Evolutionary conservation across 164 flowering plant genomes (phyloP).

Genomic region (Brasenia schreberi): DNA sequence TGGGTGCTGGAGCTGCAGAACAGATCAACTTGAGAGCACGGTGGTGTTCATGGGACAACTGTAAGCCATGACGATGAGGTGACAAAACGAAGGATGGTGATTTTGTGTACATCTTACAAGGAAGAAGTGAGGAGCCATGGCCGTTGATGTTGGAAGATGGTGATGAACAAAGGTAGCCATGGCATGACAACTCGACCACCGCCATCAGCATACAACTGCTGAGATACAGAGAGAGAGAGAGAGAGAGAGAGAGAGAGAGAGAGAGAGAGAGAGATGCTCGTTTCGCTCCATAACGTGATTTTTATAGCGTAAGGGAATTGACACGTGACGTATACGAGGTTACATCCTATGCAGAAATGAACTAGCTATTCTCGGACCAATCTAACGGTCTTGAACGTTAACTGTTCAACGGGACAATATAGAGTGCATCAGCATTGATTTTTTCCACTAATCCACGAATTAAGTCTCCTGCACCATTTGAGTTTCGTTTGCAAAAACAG

Average conservation of each 20-base stretch:
- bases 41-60: not conserved
- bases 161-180: not conserved
- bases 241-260: not conserved
- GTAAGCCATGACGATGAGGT: not conserved
- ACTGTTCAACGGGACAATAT: too few relatives aligned
- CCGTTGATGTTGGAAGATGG: not conserved
- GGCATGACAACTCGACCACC: not conserved
- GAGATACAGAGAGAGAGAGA: not conserved
- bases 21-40: slow-evolving; percentile 25
- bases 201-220: not conserved
- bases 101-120: slow-evolving; percentile 1
- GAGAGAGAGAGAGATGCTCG: not conserved
- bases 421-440: too few relatives aligned
- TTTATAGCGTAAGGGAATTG: not conserved
- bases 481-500: too few relatives aligned
- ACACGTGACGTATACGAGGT: not conserved
- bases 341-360: too few relatives aligned
- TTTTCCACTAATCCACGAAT: too few relatives aligned
- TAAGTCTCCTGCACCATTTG: too few relatives aligned
- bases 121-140: slow-evolving; percentile 7
- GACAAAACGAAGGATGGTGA: not conserved
- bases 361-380: too few relatives aligned
- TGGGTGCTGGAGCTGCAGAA: slow-evolving; percentile 55
- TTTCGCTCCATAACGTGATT: not conserved
- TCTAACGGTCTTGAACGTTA: too few relatives aligned